Evolutionary conservation across 2,329 filamentous ascomycete species (phyloP).

Genomic region (Penicillium olsonii): DNA sequence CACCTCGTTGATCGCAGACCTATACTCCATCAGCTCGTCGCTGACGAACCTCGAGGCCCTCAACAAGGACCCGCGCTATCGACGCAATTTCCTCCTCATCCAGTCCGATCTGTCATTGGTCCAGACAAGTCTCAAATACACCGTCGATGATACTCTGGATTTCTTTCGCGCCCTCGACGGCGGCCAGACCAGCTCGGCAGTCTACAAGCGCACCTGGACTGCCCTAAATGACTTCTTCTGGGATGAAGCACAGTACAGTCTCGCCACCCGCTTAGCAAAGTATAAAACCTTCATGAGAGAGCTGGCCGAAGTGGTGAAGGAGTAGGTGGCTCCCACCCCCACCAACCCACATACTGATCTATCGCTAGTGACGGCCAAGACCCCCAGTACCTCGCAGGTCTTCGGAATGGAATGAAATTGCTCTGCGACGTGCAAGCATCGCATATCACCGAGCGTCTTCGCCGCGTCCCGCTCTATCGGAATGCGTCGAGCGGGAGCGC

Average conservation of each 20-base stretch:
- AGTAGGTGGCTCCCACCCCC: slow-evolving; percentile 38
- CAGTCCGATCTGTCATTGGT: slow-evolving; percentile 52
- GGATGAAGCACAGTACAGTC: slow-evolving; percentile 47
- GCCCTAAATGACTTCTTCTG: slow-evolving; percentile 50
- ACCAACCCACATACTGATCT: slow-evolving; percentile 10
- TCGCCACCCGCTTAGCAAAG: slow-evolving; percentile 51
- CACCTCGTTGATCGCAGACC: slow-evolving; percentile 54
- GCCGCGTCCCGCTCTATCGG: slow-evolving; percentile 27
- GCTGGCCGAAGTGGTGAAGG: slow-evolving; percentile 47
- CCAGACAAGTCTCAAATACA: slow-evolving; percentile 52
- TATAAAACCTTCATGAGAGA: slow-evolving; percentile 54
- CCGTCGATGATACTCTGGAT: slow-evolving; percentile 52
- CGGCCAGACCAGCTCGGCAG: slow-evolving; percentile 27
- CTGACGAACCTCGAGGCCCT: slow-evolving; percentile 52
- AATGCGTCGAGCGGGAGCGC: slow-evolving; percentile 27
- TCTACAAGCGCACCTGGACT: slow-evolving; percentile 54
- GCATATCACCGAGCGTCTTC: slow-evolving; percentile 29
- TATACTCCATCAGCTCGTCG: slow-evolving; percentile 56
- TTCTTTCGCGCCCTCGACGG: slow-evolving; percentile 47
- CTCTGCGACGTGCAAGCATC: slow-evolving; percentile 34
- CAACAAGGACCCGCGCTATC: slow-evolving; percentile 43
- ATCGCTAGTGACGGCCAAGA: slow-evolving; percentile 30
- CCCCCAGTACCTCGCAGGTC: slow-evolving; percentile 24
- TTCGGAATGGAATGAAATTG: slow-evolving; percentile 27
- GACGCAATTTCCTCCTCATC: slow-evolving; percentile 42